A percentile compares a stretch with the other conserved stretches of the same genome.
Evolutionary conservation across 2,329 filamentous ascomycete genomes (phyloP).

Genomic region (Aspergillus puulaauensis): DNA sequence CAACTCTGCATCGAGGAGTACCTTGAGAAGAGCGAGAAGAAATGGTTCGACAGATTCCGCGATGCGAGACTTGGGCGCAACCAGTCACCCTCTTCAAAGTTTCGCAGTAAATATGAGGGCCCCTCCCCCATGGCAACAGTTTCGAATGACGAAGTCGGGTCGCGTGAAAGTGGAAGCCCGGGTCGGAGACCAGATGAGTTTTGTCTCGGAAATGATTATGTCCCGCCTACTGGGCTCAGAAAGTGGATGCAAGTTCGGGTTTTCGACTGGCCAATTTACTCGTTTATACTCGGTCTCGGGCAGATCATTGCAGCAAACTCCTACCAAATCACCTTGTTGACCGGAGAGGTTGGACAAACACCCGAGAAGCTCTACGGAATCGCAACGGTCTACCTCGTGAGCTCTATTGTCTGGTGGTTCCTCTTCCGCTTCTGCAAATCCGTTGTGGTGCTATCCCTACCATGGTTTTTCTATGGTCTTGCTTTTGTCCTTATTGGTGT

Average conservation of each 20-base stretch:
- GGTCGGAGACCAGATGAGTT: slow-evolving; percentile 53
- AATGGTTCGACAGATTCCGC: slow-evolving; percentile 63
- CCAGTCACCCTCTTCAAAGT: slow-evolving; percentile 40
- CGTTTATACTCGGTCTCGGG: slow-evolving; percentile 60
- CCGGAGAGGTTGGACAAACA: slow-evolving; percentile 60
- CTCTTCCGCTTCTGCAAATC: slow-evolving; percentile 60
- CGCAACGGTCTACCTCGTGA: slow-evolving; percentile 58
- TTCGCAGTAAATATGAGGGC: slow-evolving; percentile 31
- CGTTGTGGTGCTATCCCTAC: slow-evolving; percentile 57
- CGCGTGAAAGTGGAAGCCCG: slow-evolving; percentile 35
- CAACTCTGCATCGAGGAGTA: slow-evolving; percentile 66
- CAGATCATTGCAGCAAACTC: slow-evolving; percentile 67
- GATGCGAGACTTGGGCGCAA: slow-evolving; percentile 58
- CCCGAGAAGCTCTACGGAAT: slow-evolving; percentile 61
- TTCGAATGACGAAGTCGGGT: slow-evolving; percentile 38
- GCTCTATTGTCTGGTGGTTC: slow-evolving; percentile 63
- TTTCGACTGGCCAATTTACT: slow-evolving; percentile 65
- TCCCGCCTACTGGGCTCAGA: slow-evolving; percentile 56
- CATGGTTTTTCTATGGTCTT: slow-evolving; percentile 63
- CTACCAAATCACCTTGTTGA: slow-evolving; percentile 67
- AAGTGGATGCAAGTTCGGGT: slow-evolving; percentile 57
- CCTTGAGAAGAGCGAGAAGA: slow-evolving; percentile 64
- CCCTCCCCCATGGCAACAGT: slow-evolving; percentile 41
- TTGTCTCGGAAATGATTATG: slow-evolving; percentile 55
- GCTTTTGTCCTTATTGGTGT: slow-evolving; percentile 65